These are phyloP conservation scores for Metschnikowia rubicola DNA, from an alignment of 805 yeast genomes.

Conservation along the genomic window DNA sequence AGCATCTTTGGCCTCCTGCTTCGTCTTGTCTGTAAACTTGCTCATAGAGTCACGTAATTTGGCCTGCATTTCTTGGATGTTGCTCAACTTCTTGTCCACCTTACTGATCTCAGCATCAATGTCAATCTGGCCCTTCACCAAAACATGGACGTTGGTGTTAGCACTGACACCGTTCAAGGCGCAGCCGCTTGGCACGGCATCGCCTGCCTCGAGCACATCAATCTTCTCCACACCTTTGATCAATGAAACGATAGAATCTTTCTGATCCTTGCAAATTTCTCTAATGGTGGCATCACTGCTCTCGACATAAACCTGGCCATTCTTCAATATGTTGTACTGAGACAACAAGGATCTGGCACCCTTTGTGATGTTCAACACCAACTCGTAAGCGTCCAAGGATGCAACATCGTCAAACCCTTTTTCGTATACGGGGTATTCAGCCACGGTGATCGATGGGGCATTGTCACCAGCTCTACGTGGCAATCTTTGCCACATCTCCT, in stretches of 20 bases:
- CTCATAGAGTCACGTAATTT: constrained; percentile 69
- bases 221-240: constrained; percentile 86
- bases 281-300: constrained; percentile 47
- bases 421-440: constrained; percentile 70
- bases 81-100: constrained; percentile 71
- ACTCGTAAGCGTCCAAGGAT: constrained; percentile 74
- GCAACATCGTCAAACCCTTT: constrained; percentile 58
- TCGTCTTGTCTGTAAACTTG: constrained; percentile 86
- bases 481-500: constrained; percentile 98
- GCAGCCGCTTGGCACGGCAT: constrained; percentile 82
- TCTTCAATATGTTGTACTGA: constrained; percentile 84
- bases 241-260: constrained; percentile 82
- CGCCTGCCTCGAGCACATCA: constrained; percentile 51
- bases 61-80: constrained; percentile 56
- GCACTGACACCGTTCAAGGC: constrained; percentile 81
- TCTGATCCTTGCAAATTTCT: constrained; percentile 63
- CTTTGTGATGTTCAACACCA: constrained; percentile 81
- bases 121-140: constrained; percentile 93
- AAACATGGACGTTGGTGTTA: constrained; percentile 77
- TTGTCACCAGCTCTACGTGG: constrained; percentile 79
- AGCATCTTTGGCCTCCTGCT: constrained; percentile 72
- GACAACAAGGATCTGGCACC: constrained; percentile 88
- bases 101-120: constrained; percentile 86
- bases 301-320: constrained; percentile 83
- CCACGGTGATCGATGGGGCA: constrained; percentile 70